Evolutionary conservation across 768 basidiomycete species (phyloP).

Genomic region (Glaciozyma martinii): DNA sequence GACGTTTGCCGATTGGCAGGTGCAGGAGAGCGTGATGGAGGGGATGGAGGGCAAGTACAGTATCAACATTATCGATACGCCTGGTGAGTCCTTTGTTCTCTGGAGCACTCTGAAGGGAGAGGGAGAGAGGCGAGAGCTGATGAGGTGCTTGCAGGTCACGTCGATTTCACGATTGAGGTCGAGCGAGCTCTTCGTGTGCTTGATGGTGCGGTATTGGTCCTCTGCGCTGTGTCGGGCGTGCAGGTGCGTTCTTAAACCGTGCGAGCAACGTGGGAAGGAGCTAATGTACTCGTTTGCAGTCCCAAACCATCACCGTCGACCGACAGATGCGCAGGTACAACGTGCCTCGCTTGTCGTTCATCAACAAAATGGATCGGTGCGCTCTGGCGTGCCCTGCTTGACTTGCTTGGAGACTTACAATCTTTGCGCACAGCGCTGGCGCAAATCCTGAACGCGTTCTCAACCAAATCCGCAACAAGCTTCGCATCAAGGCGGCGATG

Average conservation of each 20-base stretch:
- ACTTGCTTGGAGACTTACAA: background rate
- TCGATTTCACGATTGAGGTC: conserved; percentile 99
- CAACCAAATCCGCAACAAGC: conserved; percentile 79
- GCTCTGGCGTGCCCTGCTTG: conserved; percentile 11
- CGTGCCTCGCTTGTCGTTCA: conserved; percentile 88
- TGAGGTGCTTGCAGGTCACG: conserved; percentile 60
- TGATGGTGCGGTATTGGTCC: conserved; percentile 89
- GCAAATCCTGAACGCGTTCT: conserved; percentile 96
- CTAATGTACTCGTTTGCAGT: conserved; percentile 44
- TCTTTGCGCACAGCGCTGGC: conserved; percentile 56
- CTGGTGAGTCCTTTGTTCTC: conserved; percentile 49
- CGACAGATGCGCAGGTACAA: conserved; percentile 96
- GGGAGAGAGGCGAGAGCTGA: background rate
- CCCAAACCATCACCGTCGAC: conserved; percentile 98
- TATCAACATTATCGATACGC: conserved; percentile 97
- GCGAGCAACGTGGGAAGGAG: background rate
- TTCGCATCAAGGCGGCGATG: conserved; percentile 84
- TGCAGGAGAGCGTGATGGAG: conserved; percentile 16
- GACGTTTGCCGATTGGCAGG: conserved; percentile 93
- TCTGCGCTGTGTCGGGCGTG: conserved; percentile 95
- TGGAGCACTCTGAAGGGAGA: background rate
- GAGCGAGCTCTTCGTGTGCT: conserved; percentile 91
- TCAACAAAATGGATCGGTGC: conserved; percentile 97
- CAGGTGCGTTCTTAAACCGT: conserved; percentile 49
- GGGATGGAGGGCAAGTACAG: conserved; percentile 69